Base-by-base conservation (phyloP, 2,329 filamentous ascomycete species). In the Trichoderma gracile region DNA sequence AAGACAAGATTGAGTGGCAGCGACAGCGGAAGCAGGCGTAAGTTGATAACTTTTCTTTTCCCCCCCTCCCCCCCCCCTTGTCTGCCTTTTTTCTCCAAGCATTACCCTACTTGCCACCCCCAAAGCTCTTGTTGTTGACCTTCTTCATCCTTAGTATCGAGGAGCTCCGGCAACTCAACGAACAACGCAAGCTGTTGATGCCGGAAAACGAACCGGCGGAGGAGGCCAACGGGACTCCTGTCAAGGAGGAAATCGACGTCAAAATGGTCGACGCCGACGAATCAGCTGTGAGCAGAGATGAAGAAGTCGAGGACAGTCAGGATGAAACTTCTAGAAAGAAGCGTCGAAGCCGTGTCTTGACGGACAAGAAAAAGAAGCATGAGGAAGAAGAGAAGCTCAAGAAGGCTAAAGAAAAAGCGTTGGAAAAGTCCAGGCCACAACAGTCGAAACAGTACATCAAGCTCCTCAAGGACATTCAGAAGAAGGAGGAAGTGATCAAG, bases 1-100 rank as follows among this genome's bases (percentile, higher is more conserved):
- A 99, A 77, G 91, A 96, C 74, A 97, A 97, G 79, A 97, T 97
- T 67, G 92, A 96, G 69, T 90, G 88, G 77, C 94, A 98, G 78
- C 86, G 93, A 68, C 86, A 90, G 70, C 88, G 90, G 68, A 88
- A 88, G 69, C 82, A 85, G 75, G 80, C 81, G 85, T 88, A 79
- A 77, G 86, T 83, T 25, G 15, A 21, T 38, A 25, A 9, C n/a
- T 46, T 57, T 33, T 17, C 2, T 46, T n/a, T 9, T 21, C n/a
- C n/a, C n/a, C n/a, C 23, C 12, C 14, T 27, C 14, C 14, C 14
- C 15, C n/a, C 21, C 8, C 21, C 21, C n/a, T 49, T 49, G 30
- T 33, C 30, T 10, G 8, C 30, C 4, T 15, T 49, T 49, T n/a
- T 52, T 30, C 23, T 52, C 33, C 47, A 27, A 3, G 5, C 14